Percentiles rank a stretch among this genome's conserved stretches.
Evolutionary conservation across 139 green algal species (phyloP).

Genomic region (Trebouxia sp.): DNA sequence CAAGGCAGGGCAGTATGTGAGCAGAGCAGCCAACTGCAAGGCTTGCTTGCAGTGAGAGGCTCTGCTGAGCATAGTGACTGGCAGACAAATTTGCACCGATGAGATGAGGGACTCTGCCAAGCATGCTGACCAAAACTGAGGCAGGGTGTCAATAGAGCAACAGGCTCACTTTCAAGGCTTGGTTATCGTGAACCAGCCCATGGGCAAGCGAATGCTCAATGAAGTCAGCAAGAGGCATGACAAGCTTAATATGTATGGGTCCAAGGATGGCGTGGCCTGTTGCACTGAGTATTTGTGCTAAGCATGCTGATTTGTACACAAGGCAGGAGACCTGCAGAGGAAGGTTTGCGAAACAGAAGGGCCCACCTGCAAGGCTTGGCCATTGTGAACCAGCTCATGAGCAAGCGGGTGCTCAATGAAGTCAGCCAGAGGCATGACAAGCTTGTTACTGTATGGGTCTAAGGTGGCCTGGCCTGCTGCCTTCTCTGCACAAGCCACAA

Average conservation of each 20-base stretch:
- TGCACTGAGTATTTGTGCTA: background rate
- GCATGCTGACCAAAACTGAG: background rate
- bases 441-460: slow-evolving; percentile 81
- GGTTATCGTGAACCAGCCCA: slow-evolving; percentile 81
- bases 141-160: background rate
- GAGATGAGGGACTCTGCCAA: too few species aligned
- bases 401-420: slow-evolving; percentile 76
- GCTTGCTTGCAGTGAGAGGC: background rate
- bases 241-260: slow-evolving; percentile 81
- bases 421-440: slow-evolving; percentile 76
- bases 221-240: slow-evolving; percentile 81
- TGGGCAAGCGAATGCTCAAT: slow-evolving; percentile 64
- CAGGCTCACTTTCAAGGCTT: slow-evolving; percentile 59
- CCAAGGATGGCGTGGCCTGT: background rate
- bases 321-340: background rate
- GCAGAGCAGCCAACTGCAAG: background rate
- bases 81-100: too few species aligned
- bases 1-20: background rate
- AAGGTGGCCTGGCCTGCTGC: background rate
- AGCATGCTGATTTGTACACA: background rate
- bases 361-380: slow-evolving; percentile 63
- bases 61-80: background rate
- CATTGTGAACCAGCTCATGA: slow-evolving; percentile 80
- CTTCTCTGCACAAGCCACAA: background rate
- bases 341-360: too few species aligned